These are phyloP conservation scores for Boletus barrowsii DNA, from an alignment of 768 basidiomycete genomes.

Conservation along the genomic window DNA sequence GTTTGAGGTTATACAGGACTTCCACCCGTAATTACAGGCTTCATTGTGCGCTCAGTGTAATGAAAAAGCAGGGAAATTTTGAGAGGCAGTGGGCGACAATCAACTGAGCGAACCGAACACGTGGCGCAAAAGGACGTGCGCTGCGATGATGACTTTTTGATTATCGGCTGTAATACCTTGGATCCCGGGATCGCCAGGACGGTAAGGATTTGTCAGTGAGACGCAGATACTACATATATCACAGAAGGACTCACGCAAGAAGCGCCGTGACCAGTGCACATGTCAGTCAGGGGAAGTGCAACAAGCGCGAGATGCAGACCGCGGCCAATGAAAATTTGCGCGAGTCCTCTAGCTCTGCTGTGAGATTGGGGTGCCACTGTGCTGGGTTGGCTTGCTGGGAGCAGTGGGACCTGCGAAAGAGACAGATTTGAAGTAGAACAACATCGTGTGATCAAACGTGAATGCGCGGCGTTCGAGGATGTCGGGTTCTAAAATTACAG, in stretches of 20 bases:
- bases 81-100: no score
- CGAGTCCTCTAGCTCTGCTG: not conserved
- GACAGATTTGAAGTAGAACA: not conserved
- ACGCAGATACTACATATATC: no score
- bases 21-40: no score
- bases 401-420: not conserved
- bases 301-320: not conserved
- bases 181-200: slow-evolving; percentile 13
- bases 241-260: slow-evolving; percentile 12
- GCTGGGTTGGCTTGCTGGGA: not conserved
- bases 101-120: no score
- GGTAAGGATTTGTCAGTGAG: not conserved
- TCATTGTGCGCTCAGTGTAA: no score
- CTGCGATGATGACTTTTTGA: no score
- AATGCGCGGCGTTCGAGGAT: no score
- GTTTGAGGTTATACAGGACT: no score
- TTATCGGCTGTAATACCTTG: slow-evolving; percentile 1
- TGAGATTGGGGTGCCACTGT: not conserved
- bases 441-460: no score
- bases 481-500: no score
- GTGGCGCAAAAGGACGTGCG: no score
- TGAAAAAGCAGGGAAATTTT: no score
- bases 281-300: not conserved
- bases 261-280: not conserved
- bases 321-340: not conserved